These are phyloP conservation scores for Neckera pumila DNA, from an alignment of 225 moss, liverwort and hornwort species.

Conservation along the genomic window DNA sequence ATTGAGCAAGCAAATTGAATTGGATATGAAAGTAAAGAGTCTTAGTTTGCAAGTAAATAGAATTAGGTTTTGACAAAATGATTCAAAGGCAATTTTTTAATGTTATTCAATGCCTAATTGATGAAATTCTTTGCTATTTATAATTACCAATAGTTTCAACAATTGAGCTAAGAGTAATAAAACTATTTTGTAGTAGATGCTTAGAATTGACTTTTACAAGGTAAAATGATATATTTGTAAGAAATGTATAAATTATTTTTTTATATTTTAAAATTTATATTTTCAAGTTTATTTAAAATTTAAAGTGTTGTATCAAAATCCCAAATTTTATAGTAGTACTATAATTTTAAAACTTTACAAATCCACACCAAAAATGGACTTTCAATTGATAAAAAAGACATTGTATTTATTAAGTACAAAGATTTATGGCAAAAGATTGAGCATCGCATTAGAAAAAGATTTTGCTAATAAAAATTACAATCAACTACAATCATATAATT, in stretches of 20 bases:
- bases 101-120: not conserved
- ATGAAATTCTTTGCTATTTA: not conserved
- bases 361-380: not conserved
- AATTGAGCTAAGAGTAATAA: not conserved
- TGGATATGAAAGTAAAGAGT: not conserved
- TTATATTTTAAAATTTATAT: not conserved
- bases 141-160: not conserved
- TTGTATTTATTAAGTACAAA: not conserved
- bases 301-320: not conserved
- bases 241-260: too few species aligned
- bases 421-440: not conserved
- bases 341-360: too few species aligned
- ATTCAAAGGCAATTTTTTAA: not conserved
- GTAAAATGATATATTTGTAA: not conserved
- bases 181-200: not conserved
- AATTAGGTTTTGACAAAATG: not conserved
- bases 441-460: accelerated
- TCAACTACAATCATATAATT: accelerated
- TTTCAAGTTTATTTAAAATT: not conserved
- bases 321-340: not conserved
- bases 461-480: not conserved
- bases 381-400: not conserved
- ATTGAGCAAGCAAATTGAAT: too few species aligned
- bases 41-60: not conserved
- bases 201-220: not conserved